Base-by-base conservation (phyloP, 805 yeast genomes). In the Tetrapisispora phaffii region DNA sequence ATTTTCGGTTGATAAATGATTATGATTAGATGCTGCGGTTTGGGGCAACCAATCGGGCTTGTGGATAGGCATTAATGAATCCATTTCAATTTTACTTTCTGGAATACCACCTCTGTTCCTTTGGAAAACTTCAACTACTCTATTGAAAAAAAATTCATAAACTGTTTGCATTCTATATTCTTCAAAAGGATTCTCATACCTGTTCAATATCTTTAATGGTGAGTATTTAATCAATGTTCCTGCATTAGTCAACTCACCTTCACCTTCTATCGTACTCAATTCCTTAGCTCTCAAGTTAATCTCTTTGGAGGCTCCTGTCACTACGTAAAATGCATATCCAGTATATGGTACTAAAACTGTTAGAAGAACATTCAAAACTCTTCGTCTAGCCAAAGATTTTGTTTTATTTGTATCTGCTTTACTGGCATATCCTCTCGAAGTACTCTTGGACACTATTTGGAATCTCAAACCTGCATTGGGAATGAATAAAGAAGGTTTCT, bases 91-190 rank as follows among this genome's bases (percentile, higher is more conserved):
- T 10, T 59, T 58, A 31, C 70, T 72, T 2, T 57, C 52, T 0
- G 86, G 87, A 7, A 80, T 68, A 1, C 79, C 74, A 35, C 87
- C 82, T 47, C 85, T 65, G 12, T 79, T 72, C 28, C 67, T 68
- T 52, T 83, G 85, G 53, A 83, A 73, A 4, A 86, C 58, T 59
- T 88, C 96, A 46, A 79, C 60, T 3, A 88, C 48, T 19, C 96
- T 69, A 53, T 89, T 82, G 36, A 76, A 69, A 24, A 85, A 68
- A 63, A 89, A 90, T 65, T 90, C 97, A 58, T 84, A 84, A 8
- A 86, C 71, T 0, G 96, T 87, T 63, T 89, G 97, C 7, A 87
- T 83, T 42, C 97, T 72, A 59, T 90, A 90, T 59, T 90, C 96
- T 16, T 74, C 74, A 60, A 90, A 90, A 2, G 97, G 97, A 56